Evolutionary conservation across 116 monocot species (phyloP).

Genomic region (Phalaenopsis hybrid): DNA sequence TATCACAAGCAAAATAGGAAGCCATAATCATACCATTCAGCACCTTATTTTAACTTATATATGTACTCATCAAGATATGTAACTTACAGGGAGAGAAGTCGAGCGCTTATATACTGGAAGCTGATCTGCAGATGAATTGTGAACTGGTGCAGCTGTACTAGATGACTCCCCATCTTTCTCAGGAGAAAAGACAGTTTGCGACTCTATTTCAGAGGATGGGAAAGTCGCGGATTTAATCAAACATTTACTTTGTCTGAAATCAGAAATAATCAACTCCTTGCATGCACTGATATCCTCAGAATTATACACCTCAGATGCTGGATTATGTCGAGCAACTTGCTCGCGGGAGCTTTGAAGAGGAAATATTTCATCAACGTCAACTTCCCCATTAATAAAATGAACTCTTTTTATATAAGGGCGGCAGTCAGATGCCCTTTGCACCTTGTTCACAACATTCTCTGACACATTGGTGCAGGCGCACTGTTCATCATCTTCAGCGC

Average conservation of each 20-base stretch:
- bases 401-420: conserved; percentile 8
- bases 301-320: conserved; percentile 1
- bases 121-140: background rate
- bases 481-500: conserved; percentile 3
- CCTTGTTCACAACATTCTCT: background rate
- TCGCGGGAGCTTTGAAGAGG: conserved; percentile 6
- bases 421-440: background rate
- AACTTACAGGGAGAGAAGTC: conserved; percentile 44
- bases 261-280: conserved; percentile 5
- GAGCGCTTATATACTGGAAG: conserved; percentile 18
- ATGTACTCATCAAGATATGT: background rate
- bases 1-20: background rate
- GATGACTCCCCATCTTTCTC: background rate
- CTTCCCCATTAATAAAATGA: conserved; percentile 6
- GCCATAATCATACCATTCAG: background rate
- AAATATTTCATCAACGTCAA: conserved; percentile 5
- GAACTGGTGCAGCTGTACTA: background rate
- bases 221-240: conserved; percentile 38
- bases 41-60: background rate
- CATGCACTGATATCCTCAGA: background rate
- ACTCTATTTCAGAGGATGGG: conserved; percentile 21
- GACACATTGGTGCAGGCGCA: conserved; percentile 8
- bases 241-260: conserved; percentile 13
- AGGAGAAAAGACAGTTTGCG: background rate
- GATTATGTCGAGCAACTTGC: conserved; percentile 6